These are phyloP conservation scores for Trametes gibbosa DNA, from an alignment of 768 basidiomycete species.

Conservation along the genomic window DNA sequence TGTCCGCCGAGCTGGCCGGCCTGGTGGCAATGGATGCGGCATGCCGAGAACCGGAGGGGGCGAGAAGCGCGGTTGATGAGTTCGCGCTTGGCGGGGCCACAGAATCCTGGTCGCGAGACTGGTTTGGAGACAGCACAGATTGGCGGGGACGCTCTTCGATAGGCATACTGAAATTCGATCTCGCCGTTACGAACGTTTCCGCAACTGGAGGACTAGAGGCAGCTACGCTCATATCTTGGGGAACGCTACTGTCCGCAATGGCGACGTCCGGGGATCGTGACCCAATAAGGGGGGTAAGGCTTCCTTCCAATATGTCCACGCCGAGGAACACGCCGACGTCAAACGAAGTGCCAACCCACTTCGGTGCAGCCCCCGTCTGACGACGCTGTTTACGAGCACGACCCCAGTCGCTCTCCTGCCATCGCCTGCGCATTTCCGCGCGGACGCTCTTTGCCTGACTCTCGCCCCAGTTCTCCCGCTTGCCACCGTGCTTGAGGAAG, in stretches of 20 bases:
- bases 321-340: constrained; percentile 78
- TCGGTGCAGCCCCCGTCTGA: constrained; percentile 27
- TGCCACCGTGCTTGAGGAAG: constrained; percentile 64
- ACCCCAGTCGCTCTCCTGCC: constrained; percentile 71
- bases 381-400: constrained; percentile 33
- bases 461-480: constrained; percentile 64
- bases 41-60: neutral
- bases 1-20: neutral
- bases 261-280: neutral
- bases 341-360: constrained; percentile 74
- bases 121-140: neutral
- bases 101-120: neutral
- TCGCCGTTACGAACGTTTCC: constrained; percentile 33
- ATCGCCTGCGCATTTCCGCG: constrained; percentile 57
- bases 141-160: neutral
- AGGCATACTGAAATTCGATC: constrained; percentile 3
- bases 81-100: neutral
- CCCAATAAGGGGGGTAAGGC: neutral
- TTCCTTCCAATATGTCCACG: constrained; percentile 52
- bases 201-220: constrained; percentile 10
- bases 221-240: neutral
- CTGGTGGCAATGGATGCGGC: neutral
- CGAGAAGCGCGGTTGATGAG: constrained; percentile 19
- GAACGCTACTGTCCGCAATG: neutral
- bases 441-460: constrained; percentile 46